Evolutionary conservation across 805 yeast species (phyloP), one percentile per base, ranked within the genome.

Genomic region (Saccharomyces jurei): DNA sequence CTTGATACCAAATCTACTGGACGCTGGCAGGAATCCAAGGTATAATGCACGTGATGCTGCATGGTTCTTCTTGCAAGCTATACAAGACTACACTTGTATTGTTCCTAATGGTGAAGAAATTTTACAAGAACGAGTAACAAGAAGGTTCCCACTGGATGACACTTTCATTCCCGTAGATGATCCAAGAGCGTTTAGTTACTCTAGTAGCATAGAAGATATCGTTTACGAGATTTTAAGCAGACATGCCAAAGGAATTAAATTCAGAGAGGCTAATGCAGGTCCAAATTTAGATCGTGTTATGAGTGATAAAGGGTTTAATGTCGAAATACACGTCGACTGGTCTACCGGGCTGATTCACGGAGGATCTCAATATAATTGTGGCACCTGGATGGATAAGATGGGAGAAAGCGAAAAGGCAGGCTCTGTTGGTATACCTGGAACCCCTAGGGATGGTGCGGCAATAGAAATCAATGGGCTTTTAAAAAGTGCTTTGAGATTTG

Each of bases 311-410:
- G 99, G 99, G 0, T 92, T 92, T 75, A 86, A 92, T 67, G 91
- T 92, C 48, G 79, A 81, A 58, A 79, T 91, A 1, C 63, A 72
- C 55, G 89, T 91, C 48, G 97, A 92, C 68, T 92, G 97, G 97
- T 64, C 74, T 0, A 90, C 87, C 11, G 99, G 99, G 1, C 73
- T 94, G 30, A 74, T 91, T 3, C 86, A 82, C 68, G 99, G 98
- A 49, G 98, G 99, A 1, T 87, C 88, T 50, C 96, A 87, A 69
- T 81, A 73, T 68, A 92, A 92, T 67, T 92, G 99, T 74, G 99
- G 99, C 25, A 94, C 99, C 0, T 92, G 99, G 99, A 92, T 91
- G 97, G 99, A 92, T 72, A 92, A 92, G 73, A 92, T 92, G 98
- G 99, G 99, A 27, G 98, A 94, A 73, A 87, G 96, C 64, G 82